phyloP scores from a whole-genome alignment of 352 stramenopile species.

The Globisporangium acanthophoron region DNA sequence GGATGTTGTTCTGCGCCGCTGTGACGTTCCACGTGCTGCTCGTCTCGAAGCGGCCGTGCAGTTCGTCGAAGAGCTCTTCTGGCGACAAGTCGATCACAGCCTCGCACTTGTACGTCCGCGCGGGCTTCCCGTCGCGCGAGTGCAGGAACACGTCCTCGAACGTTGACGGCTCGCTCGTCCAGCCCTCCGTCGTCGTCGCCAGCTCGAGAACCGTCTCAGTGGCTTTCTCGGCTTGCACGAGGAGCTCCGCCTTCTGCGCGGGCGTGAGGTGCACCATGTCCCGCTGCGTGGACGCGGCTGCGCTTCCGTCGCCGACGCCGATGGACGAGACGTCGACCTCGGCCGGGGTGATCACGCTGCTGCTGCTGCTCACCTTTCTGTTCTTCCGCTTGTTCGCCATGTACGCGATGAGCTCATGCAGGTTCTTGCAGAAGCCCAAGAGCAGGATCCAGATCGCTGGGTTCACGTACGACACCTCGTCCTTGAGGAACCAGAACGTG shows the following conservation, averaged over 20 bases:
- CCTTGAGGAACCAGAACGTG: slow-evolving; percentile 79
- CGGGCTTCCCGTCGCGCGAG: slow-evolving; percentile 71
- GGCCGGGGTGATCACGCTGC: slow-evolving; percentile 13
- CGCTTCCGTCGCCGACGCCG: background rate
- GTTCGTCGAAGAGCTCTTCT: slow-evolving; percentile 75
- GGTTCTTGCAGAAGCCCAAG: slow-evolving; percentile 63
- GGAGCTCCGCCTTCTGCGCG: slow-evolving; percentile 39
- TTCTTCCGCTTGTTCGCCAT: slow-evolving; percentile 22
- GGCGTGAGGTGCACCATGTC: slow-evolving; percentile 42
- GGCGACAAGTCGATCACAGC: slow-evolving; percentile 55
- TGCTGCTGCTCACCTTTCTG: slow-evolving; percentile 5
- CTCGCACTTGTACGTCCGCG: slow-evolving; percentile 74
- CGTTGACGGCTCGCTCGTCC: slow-evolving; percentile 54
- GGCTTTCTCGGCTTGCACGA: slow-evolving; percentile 35
- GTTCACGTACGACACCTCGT: slow-evolving; percentile 67
- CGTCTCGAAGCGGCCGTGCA: slow-evolving; percentile 71
- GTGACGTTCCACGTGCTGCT: slow-evolving; percentile 77
- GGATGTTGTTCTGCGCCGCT: slow-evolving; percentile 67
- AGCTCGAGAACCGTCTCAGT: slow-evolving; percentile 54
- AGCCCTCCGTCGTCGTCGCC: slow-evolving; percentile 43
- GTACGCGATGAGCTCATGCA: slow-evolving; percentile 44
- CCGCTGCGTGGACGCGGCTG: slow-evolving; percentile 15
- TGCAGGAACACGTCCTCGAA: slow-evolving; percentile 56
- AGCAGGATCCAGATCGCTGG: slow-evolving; percentile 74
- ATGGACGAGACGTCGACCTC: slow-evolving; percentile 12